Evolutionary conservation across 257 asterid species (phyloP).

Genomic region (Petunia secreta): DNA sequence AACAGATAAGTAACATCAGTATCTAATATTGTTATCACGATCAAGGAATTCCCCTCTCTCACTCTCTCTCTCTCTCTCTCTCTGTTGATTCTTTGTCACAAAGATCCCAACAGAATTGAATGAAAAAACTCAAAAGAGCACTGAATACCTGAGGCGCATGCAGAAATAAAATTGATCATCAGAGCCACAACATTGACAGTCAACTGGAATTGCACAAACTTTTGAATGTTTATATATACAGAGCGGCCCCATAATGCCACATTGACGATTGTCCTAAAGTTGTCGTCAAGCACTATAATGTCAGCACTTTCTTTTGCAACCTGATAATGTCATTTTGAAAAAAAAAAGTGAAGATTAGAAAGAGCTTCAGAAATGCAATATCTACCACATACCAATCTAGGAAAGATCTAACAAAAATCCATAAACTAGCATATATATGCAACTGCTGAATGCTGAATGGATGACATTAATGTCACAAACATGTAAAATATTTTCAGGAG

Average conservation of each 20-base stretch:
- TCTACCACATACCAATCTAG: not conserved
- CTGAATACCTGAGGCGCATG: slow-evolving; percentile 72
- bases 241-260: slow-evolving; percentile 99
- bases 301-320: slow-evolving; percentile 99
- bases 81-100: not conserved
- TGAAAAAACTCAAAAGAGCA: not conserved
- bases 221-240: slow-evolving; percentile 94
- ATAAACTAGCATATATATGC: not conserved
- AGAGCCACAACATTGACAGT: slow-evolving; percentile 96
- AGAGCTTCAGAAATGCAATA: not conserved
- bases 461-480: not conserved
- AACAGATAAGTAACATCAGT: not conserved
- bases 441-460: not conserved
- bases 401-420: not conserved
- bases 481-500: not conserved
- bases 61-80: not conserved
- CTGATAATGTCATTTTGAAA: slow-evolving; percentile 42
- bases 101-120: not conserved
- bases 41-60: not conserved
- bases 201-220: slow-evolving; percentile 95
- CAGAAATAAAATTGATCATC: slow-evolving; percentile 84
- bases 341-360: slow-evolving; percentile 7
- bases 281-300: slow-evolving; percentile 93
- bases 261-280: slow-evolving; percentile 88
- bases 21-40: not conserved